Conservation (phyloP, 345 rosid genomes). For the Rhodamnia rubescens region DNA sequence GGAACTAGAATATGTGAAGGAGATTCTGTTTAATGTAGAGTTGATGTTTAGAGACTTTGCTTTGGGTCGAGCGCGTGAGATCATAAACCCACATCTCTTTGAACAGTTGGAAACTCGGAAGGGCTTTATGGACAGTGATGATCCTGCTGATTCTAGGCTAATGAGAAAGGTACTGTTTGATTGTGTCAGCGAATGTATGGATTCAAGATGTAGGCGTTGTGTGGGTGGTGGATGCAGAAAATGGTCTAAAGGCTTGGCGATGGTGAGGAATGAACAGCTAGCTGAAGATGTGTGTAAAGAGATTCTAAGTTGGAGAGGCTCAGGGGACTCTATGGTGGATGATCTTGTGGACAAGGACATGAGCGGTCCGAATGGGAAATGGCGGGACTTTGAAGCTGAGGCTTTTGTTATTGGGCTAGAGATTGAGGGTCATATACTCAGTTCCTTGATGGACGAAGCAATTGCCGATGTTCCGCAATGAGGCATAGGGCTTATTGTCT, state of each 20-base stretch:
- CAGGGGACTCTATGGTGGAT: slow-evolving; percentile 81
- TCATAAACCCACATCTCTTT: slow-evolving; percentile 54
- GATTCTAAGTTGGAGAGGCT: slow-evolving; percentile 47
- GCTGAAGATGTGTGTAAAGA: slow-evolving; percentile 69
- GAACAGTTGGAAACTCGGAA: slow-evolving; percentile 50
- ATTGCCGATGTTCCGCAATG: slow-evolving; percentile 28
- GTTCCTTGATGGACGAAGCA: slow-evolving; percentile 54
- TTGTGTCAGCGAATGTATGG: slow-evolving; percentile 61
- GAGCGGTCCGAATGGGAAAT: slow-evolving; percentile 70
- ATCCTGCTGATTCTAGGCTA: slow-evolving; percentile 18
- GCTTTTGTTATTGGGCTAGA: slow-evolving; percentile 48
- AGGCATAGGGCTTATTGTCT: not conserved
- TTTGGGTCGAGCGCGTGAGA: slow-evolving; percentile 25
- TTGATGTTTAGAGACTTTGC: slow-evolving; percentile 58
- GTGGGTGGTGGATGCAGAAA: slow-evolving; percentile 40
- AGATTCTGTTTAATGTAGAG: slow-evolving; percentile 47
- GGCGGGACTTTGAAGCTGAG: slow-evolving; percentile 71
- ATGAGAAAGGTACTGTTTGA: slow-evolving; percentile 59
- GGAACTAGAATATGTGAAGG: slow-evolving; percentile 61
- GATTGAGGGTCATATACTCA: slow-evolving; percentile 42
- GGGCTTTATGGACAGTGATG: slow-evolving; percentile 8
- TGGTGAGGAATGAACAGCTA: slow-evolving; percentile 39
- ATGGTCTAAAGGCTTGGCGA: slow-evolving; percentile 43
- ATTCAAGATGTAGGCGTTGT: slow-evolving; percentile 37
- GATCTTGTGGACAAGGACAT: slow-evolving; percentile 90